A percentile compares a stretch with the other conserved stretches of the same genome.
Conservation (phyloP, 371 early-diverging fungal genomes). For the Smittium mucronatum region DNA sequence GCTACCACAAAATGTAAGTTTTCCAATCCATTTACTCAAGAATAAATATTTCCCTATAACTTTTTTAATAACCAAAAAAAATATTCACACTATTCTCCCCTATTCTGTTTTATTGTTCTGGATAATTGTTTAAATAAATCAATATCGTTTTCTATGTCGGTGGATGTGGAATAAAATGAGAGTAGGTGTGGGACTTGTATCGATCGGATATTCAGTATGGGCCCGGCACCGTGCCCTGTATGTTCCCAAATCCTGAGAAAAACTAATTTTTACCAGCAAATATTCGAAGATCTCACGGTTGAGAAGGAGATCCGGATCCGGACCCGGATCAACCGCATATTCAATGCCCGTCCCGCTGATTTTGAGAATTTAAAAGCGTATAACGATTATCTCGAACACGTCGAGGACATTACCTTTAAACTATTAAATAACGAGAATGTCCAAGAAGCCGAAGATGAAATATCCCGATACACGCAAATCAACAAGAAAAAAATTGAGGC, state of each 20-base stretch:
- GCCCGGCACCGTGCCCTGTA: slow-evolving; percentile 87
- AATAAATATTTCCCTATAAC: no score
- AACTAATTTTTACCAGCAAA: slow-evolving; percentile 71
- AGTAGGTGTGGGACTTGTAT: slow-evolving; percentile 69
- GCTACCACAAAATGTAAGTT: slow-evolving; percentile 85
- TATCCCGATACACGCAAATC: slow-evolving; percentile 61
- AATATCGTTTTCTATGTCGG: no score
- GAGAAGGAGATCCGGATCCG: slow-evolving; percentile 91
- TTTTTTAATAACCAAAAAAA: no score
- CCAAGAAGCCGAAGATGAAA: slow-evolving; percentile 63
- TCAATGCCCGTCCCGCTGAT: slow-evolving; percentile 84
- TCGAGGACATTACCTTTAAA: slow-evolving; percentile 81
- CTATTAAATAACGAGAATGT: slow-evolving; percentile 75
- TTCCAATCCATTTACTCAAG: no score
- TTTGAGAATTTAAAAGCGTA: slow-evolving; percentile 60
- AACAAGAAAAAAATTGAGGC: slow-evolving; percentile 67
- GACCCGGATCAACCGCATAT: slow-evolving; percentile 61
- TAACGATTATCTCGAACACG: slow-evolving; percentile 84
- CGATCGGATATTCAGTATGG: slow-evolving; percentile 64
- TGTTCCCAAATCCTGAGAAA: slow-evolving; percentile 72
- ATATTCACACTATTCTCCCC: no score
- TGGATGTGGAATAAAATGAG: no score
- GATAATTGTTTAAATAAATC: no score
- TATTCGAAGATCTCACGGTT: slow-evolving; percentile 85
- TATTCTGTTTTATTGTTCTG: no score